Percentiles rank a stretch among this genome's conserved stretches.
Evolutionary conservation across 2,329 filamentous ascomycete species (phyloP).

Genomic region (Alternaria arbusti): DNA sequence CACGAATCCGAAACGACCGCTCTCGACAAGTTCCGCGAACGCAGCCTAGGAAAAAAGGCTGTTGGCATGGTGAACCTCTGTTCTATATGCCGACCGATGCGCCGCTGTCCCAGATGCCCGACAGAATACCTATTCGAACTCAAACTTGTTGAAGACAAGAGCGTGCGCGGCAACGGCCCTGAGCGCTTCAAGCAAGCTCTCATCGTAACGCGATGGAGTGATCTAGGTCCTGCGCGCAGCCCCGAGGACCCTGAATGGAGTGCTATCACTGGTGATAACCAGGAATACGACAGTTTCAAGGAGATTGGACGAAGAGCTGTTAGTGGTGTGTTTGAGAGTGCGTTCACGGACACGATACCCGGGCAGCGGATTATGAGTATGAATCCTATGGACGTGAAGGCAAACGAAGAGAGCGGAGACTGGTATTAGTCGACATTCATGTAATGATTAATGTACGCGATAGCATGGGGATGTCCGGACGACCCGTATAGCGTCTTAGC

Average conservation of each 20-base stretch:
- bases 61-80: constrained; percentile 60
- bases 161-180: constrained; percentile 44
- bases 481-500: neutral
- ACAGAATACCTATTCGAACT: constrained; percentile 68
- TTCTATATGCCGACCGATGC: constrained; percentile 63
- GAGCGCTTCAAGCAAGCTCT: constrained; percentile 65
- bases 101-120: constrained; percentile 67
- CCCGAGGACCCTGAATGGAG: constrained; percentile 60
- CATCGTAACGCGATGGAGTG: constrained; percentile 67
- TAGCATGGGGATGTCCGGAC: neutral
- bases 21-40: constrained; percentile 48
- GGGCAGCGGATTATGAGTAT: constrained; percentile 64
- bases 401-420: constrained; percentile 61
- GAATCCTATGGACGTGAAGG: constrained; percentile 62
- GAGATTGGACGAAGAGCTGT: constrained; percentile 62
- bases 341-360: constrained; percentile 62
- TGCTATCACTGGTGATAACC: constrained; percentile 53
- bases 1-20: constrained; percentile 46
- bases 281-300: constrained; percentile 61
- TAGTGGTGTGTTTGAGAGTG: constrained; percentile 65
- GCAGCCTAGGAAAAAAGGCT: constrained; percentile 35
- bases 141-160: constrained; percentile 63
- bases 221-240: constrained; percentile 61
- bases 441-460: neutral
- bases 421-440: constrained; percentile 60